Conservation (phyloP, 2,329 filamentous ascomycete species). For the Arthroderma sp. region DNA sequence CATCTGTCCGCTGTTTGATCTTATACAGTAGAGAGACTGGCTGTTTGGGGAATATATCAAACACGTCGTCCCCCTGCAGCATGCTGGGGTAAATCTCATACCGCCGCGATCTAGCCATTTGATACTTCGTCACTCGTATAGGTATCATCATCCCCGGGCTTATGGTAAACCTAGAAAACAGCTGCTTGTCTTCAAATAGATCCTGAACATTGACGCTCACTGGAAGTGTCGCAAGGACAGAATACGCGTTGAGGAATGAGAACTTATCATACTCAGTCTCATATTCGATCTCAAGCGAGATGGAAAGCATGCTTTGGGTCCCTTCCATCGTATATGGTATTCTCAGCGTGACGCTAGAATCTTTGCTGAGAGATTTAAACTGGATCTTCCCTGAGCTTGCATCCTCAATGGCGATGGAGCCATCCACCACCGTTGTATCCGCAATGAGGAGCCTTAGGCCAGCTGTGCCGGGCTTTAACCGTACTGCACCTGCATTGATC, state of each 20-base stretch:
- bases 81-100: conserved; percentile 43
- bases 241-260: conserved; percentile 47
- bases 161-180: conserved; percentile 86
- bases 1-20: conserved; percentile 36
- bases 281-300: conserved; percentile 66
- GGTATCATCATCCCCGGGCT: conserved; percentile 66
- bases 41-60: conserved; percentile 66
- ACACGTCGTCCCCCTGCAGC: conserved; percentile 24
- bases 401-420: conserved; percentile 28
- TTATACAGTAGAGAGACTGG: conserved; percentile 71
- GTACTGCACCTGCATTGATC: conserved; percentile 36
- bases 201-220: conserved; percentile 95
- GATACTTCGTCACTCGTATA: conserved; percentile 57
- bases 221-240: conserved; percentile 60
- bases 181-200: conserved; percentile 67
- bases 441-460: conserved; percentile 45
- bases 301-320: conserved; percentile 54
- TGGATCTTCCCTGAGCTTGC: conserved; percentile 34
- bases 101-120: conserved; percentile 54
- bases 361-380: conserved; percentile 22
- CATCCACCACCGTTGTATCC: conserved; percentile 33
- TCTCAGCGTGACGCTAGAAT: conserved; percentile 32
- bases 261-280: conserved; percentile 51
- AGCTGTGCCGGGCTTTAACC: conserved; percentile 46
- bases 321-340: conserved; percentile 79